A percentile compares a stretch with the other conserved stretches of the same genome.
Evolutionary conservation across 73 alveolate species (phyloP).

Genomic region (Effrenium voratum): DNA sequence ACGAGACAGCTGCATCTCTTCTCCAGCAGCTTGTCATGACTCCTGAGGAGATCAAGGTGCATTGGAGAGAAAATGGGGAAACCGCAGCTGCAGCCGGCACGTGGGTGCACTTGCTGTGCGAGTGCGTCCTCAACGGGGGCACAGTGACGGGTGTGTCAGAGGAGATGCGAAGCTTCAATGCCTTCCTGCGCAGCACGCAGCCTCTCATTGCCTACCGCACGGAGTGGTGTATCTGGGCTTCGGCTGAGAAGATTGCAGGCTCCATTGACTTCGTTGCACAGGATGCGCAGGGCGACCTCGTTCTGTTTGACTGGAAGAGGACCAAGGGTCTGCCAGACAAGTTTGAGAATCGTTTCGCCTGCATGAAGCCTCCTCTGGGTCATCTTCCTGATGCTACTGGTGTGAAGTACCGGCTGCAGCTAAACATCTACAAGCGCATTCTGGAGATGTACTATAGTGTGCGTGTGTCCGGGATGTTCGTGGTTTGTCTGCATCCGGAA

Average conservation of each 20-base stretch:
- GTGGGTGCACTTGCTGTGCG: slow-evolving; percentile 5
- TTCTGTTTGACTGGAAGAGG: background rate
- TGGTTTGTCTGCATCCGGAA: background rate
- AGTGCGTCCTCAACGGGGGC: slow-evolving; percentile 15
- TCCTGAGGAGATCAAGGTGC: background rate
- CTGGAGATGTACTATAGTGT: background rate
- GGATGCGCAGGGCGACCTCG: background rate
- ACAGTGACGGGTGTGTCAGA: background rate
- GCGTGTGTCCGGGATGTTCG: background rate
- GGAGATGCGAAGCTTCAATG: background rate
- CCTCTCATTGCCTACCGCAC: background rate
- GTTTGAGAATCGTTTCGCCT: too few species aligned
- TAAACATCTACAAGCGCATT: background rate
- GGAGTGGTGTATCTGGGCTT: background rate
- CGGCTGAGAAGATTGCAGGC: background rate
- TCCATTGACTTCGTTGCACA: background rate
- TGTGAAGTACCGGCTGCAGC: background rate
- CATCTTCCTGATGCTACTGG: background rate
- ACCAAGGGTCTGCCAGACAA: background rate
- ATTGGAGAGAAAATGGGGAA: background rate
- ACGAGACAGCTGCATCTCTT: too few species aligned
- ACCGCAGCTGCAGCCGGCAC: background rate
- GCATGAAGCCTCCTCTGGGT: background rate
- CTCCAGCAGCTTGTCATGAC: too few species aligned
- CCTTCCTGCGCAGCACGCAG: background rate